These are phyloP conservation scores for Trametes sanguinea DNA, from an alignment of 768 basidiomycete genomes.

Conservation along the genomic window DNA sequence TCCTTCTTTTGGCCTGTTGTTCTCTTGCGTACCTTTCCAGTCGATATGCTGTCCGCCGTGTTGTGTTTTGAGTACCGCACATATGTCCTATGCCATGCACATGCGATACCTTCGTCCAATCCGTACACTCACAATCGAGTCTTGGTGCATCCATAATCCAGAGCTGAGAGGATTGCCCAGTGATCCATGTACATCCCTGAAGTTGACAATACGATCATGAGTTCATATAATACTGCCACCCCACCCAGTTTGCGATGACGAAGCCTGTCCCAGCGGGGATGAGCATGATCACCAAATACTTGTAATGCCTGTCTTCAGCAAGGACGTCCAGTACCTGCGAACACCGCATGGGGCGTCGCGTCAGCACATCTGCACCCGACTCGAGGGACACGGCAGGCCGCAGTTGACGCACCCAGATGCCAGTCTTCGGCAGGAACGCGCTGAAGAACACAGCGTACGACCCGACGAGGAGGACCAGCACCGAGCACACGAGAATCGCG, in stretches of 20 bases:
- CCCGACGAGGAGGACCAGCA: slow-evolving; percentile 56
- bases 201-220: slow-evolving; percentile 44
- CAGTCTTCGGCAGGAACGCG: slow-evolving; percentile 57
- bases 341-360: too few species aligned
- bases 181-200: too few species aligned
- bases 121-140: too few species aligned
- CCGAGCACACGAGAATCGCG: slow-evolving; percentile 47
- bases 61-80: slow-evolving; percentile 1
- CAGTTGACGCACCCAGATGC: slow-evolving; percentile 49
- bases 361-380: not conserved
- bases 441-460: slow-evolving; percentile 68
- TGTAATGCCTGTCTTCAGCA: slow-evolving; percentile 82
- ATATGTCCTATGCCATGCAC: slow-evolving; percentile 5
- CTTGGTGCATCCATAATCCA: too few species aligned
- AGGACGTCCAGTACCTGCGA: slow-evolving; percentile 63
- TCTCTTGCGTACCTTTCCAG: not conserved
- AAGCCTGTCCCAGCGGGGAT: slow-evolving; percentile 85
- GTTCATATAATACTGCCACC: slow-evolving; percentile 96
- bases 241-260: slow-evolving; percentile 98
- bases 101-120: not conserved
- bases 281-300: slow-evolving; percentile 78
- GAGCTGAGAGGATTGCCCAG: not conserved
- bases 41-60: slow-evolving; percentile 9
- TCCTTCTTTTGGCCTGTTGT: not conserved
- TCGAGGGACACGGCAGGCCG: not conserved